Base-by-base conservation (phyloP, 306 rosid species). In the Cicer bijugum region DNA sequence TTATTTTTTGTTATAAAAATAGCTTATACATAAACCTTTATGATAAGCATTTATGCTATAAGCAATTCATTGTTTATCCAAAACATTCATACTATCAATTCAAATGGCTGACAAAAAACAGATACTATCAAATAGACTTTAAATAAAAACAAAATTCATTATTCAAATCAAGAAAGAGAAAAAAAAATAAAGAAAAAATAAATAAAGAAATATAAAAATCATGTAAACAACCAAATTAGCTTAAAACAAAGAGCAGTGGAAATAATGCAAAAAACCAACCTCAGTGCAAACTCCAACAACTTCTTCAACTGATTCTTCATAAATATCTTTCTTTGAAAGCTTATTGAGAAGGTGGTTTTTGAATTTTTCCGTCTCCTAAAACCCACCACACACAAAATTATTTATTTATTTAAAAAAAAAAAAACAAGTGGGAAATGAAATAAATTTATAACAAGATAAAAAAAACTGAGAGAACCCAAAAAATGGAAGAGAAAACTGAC, bases 261-360 rank as follows among this genome's bases (percentile, higher is more conserved):
- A 51, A 72, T 19, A 64, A 59, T 43, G 44, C 11, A 60, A 53
- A 55, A 19, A 73, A 74, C 57, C 37, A 67, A 93, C 98, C 87
- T 89, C 96, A 0, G 92, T 86, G 89, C 98, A 94, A 78, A 94
- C 73, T 60, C 84, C 86, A 1, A 91, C 90, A 39, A 94, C 89
- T 71, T 94, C 86, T 44, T 84, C 87, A 75, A 86, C 88, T 4
- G 92, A 84, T 19, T 88, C 94, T 37, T 87, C 90, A 66, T 77
- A 94, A 0, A 78, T 20, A 38, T 88, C 97, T 82, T 75, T 94
- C 84, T 91, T 87, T 6, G 85, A 84, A 48, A 91, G 96, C 88
- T 81, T 94, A 2, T 77, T 52, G 12, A 75, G 63, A 48, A 91
- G 97, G 84, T 89, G 88, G 40, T 45, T 75, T 81, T 82, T 83